Conservation (phyloP, 2,329 filamentous ascomycete genomes). For the Hymenoscyphus scutula region DNA sequence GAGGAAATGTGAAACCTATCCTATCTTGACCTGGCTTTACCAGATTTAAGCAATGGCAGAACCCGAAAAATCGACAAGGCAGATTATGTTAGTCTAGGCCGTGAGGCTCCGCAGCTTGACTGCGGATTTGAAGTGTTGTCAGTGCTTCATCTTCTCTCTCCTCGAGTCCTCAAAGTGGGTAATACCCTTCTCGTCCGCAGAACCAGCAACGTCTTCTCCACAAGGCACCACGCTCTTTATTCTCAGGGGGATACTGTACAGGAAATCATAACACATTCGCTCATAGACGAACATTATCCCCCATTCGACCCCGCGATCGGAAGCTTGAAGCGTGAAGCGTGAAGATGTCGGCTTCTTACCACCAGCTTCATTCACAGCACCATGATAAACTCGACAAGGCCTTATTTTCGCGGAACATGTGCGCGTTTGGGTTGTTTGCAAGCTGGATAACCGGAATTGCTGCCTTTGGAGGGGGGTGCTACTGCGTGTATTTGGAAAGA, state of each 20-base stretch:
- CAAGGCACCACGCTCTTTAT: not conserved
- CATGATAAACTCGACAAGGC: conserved; percentile 23
- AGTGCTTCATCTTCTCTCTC: not conserved
- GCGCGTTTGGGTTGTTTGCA: conserved; percentile 17
- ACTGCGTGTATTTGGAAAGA: conserved; percentile 18
- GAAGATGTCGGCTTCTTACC: conserved; percentile 3
- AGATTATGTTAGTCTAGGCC: conserved; percentile 3
- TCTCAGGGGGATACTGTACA: not conserved
- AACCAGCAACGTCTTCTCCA: not conserved
- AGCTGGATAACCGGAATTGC: conserved; percentile 19
- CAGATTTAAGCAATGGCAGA: conserved; percentile 1
- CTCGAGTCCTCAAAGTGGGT: not conserved
- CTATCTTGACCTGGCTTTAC: not conserved
- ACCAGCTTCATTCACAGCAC: conserved; percentile 5
- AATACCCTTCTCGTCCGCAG: not conserved
- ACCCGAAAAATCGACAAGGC: conserved; percentile 7
- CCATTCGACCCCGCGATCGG: not conserved
- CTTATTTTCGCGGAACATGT: conserved; percentile 15
- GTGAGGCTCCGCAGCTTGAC: conserved; percentile 7
- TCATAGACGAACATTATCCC: not conserved
- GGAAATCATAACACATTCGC: not conserved
- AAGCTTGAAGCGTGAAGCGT: not conserved
- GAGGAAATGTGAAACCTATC: conserved; percentile 1
- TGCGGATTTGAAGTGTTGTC: conserved; percentile 1
- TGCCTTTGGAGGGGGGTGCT: conserved; percentile 18